Evolutionary conservation across 1,139 yeast species (phyloP).

Genomic region (Scheffersomyces parashehatae): DNA sequence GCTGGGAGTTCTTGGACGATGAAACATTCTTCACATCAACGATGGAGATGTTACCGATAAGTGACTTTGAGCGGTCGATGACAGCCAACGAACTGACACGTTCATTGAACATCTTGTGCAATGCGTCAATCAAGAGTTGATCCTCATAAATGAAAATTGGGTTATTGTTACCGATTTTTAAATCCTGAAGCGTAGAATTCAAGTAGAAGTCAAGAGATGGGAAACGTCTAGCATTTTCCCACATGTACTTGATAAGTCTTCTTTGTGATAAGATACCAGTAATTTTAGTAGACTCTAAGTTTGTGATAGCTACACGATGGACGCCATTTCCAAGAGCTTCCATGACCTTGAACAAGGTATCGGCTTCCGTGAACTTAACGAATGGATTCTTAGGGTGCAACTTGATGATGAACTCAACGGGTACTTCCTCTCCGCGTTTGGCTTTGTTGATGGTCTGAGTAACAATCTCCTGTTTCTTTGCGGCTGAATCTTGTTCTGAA

Average conservation of each 20-base stretch:
- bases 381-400: slow-evolving; percentile 88
- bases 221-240: slow-evolving; percentile 91
- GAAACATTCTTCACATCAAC: slow-evolving; percentile 91
- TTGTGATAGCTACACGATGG: slow-evolving; percentile 84
- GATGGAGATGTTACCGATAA: slow-evolving; percentile 89
- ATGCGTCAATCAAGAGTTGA: slow-evolving; percentile 81
- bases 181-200: slow-evolving; percentile 63
- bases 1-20: slow-evolving; percentile 78
- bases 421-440: slow-evolving; percentile 68
- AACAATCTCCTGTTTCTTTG: slow-evolving; percentile 28
- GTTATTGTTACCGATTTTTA: slow-evolving; percentile 66
- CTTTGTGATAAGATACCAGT: slow-evolving; percentile 89
- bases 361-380: slow-evolving; percentile 67
- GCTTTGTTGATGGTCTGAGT: slow-evolving; percentile 47
- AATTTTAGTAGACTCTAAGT: slow-evolving; percentile 43
- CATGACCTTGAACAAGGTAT: slow-evolving; percentile 69
- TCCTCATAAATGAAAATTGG: slow-evolving; percentile 86
- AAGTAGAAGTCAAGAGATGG: slow-evolving; percentile 75
- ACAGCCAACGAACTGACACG: slow-evolving; percentile 92
- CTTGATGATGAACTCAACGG: slow-evolving; percentile 75
- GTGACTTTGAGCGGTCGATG: slow-evolving; percentile 72
- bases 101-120: slow-evolving; percentile 78
- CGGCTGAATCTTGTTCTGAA: slow-evolving; percentile 9
- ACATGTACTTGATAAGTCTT: slow-evolving; percentile 73
- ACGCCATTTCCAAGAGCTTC: slow-evolving; percentile 90